Evolutionary conservation across 495 filamentous ascomycete genomes (phyloP).

Genomic region (Polyplosphaeria fusca): DNA sequence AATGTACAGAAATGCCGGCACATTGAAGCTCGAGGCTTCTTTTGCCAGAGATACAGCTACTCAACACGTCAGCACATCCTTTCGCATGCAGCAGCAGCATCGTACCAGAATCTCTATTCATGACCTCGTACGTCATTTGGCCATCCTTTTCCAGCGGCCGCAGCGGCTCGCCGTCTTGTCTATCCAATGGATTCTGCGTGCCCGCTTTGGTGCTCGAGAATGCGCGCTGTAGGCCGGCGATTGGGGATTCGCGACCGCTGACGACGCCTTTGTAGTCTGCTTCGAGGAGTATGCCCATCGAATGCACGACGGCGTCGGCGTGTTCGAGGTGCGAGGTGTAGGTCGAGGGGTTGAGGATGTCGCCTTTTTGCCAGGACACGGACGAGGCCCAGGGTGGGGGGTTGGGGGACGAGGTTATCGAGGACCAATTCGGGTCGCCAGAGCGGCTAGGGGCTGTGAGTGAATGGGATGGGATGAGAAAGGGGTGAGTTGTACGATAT

Average conservation of each 20-base stretch:
- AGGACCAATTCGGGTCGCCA: constrained; percentile 79
- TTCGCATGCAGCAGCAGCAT: constrained; percentile 2
- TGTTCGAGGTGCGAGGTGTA: constrained; percentile 69
- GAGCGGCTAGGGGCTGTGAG: constrained; percentile 62
- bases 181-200: constrained; percentile 63
- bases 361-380: constrained; percentile 81
- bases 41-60: constrained; percentile 75
- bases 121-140: constrained; percentile 92
- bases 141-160: constrained; percentile 62
- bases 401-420: constrained; percentile 66
- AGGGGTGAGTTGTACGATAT: constrained; percentile 60
- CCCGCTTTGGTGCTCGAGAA: constrained; percentile 66
- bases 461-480: not conserved
- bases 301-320: constrained; percentile 84
- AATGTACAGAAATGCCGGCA: constrained; percentile 75
- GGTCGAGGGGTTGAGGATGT: constrained; percentile 75
- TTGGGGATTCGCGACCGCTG: constrained; percentile 70
- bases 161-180: constrained; percentile 55
- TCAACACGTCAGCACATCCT: not conserved
- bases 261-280: constrained; percentile 96
- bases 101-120: constrained; percentile 85
- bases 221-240: constrained; percentile 70
- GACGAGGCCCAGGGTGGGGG: constrained; percentile 77
- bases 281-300: constrained; percentile 93
- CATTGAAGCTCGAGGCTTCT: constrained; percentile 63